A percentile compares a stretch with the other conserved stretches of the same genome.
Evolutionary conservation across 2,329 filamentous ascomycete genomes (phyloP).

Genomic region (Talaromyces sp.): DNA sequence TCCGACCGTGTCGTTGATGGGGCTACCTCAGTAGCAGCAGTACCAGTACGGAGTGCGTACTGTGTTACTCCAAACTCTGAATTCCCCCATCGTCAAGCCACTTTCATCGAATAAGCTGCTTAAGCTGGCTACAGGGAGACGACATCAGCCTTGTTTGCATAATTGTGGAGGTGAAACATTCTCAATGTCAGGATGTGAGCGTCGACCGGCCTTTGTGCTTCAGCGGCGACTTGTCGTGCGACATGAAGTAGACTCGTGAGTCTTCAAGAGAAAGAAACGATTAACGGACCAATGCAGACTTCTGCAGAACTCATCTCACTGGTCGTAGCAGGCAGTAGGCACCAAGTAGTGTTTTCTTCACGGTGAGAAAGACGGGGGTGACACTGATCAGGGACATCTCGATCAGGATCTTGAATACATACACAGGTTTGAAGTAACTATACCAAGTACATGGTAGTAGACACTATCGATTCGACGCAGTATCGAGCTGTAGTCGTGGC

Average conservation of each 20-base stretch:
- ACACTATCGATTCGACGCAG: not conserved
- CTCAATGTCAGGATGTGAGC: not conserved
- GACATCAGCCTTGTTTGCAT: not conserved
- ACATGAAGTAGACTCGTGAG: not conserved
- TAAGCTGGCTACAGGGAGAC: not conserved
- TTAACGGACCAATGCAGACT: not conserved
- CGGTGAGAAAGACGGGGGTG: not conserved
- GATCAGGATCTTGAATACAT: not conserved
- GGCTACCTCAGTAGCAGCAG: not conserved
- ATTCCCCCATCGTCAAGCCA: not conserved
- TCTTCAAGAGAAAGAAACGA: not conserved
- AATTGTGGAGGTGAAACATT: not conserved
- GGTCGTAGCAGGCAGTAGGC: not conserved
- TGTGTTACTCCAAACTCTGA: not conserved
- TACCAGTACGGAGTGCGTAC: no score
- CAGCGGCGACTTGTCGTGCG: not conserved
- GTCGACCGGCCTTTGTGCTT: not conserved
- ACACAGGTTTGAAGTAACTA: not conserved
- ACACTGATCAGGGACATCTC: not conserved
- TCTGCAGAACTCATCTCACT: not conserved
- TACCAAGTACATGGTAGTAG: not conserved
- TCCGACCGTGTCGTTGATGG: not conserved
- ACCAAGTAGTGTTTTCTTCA: not conserved
- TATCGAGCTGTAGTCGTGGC: constrained; percentile 31
- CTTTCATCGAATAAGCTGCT: not conserved